Evolutionary conservation across 2,329 filamentous ascomycete species (phyloP), one percentile per base, ranked within the genome.

Genomic region (Cordyceps cateniannulata): DNA sequence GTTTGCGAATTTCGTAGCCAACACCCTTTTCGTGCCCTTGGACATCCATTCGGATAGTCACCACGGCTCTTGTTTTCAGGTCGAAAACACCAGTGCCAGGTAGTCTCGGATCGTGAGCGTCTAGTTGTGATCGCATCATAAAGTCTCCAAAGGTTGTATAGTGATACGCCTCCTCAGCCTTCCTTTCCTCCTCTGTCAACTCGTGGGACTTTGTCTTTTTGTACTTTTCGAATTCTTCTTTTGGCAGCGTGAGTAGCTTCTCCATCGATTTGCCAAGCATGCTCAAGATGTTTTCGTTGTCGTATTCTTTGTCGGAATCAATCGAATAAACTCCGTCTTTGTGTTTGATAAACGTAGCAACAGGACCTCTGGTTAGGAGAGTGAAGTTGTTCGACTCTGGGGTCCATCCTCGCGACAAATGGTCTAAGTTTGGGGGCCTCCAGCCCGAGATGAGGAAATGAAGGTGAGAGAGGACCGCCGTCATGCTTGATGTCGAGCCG

Each of bases 401-500:
- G 0, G 76, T 69, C 66, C 97, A 93, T 0, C 78, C 77, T 55
- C 82, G 82, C 0, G 91, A 93, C 1, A 96, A 71, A 69, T 84
- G 84, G 0, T 75, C 72, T 18, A 85, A 76, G 63, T 91, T 89
- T 62, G 96, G 79, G 2, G 79, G 77, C 58, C 96, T 86, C 89
- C 91, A 98, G 7, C 82, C 77, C 0, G 93, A 98, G 10, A 99
- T 80, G 3, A 99, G 82, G 69, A 86, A 98, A 72, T 99, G 95
- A 69, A 99, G 96, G 68, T 99, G 96, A 2, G 88, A 84, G 49
- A 99, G 79, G 55, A 90, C 86, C 2, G 87, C 80, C 1, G 93
- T 96, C 92, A 97, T 96, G 75, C 93, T 98, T 1, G 95, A 99
- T 0, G 95, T 98, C 14, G 95, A 99, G 10, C 95, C 95, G 12